These are phyloP conservation scores for Phytopythium oedochilum DNA, from an alignment of 352 stramenopile species.

Conservation along the genomic window DNA sequence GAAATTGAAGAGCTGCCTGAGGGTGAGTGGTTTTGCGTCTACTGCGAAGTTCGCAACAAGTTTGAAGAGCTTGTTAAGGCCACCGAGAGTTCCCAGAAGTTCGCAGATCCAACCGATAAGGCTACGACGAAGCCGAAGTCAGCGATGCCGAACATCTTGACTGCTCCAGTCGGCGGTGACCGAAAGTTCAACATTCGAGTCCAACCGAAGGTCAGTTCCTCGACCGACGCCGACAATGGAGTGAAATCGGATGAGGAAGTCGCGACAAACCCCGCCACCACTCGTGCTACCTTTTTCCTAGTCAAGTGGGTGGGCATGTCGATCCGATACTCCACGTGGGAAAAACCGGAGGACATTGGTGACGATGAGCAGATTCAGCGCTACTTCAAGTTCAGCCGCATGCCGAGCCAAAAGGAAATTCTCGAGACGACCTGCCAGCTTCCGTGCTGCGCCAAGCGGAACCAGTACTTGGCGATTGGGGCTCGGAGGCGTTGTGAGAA, in stretches of 20 bases:
- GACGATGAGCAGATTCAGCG: constrained; percentile 86
- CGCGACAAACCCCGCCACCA: constrained; percentile 9
- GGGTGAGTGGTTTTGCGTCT: constrained; percentile 82
- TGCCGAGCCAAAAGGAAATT: constrained; percentile 82
- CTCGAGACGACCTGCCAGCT: constrained; percentile 78
- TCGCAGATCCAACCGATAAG: constrained; percentile 5
- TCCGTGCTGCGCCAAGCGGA: constrained; percentile 77
- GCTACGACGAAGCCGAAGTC: neutral
- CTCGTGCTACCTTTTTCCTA: constrained; percentile 77
- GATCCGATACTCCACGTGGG: constrained; percentile 85
- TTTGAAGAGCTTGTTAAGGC: constrained; percentile 24
- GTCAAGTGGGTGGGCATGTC: constrained; percentile 87
- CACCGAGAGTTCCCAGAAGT: constrained; percentile 11
- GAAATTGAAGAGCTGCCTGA: constrained; percentile 65
- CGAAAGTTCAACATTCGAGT: constrained; percentile 74
- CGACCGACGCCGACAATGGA: constrained; percentile 13
- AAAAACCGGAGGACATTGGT: constrained; percentile 84
- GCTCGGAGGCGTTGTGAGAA: constrained; percentile 54
- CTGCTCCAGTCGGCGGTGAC: constrained; percentile 34
- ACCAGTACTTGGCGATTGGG: constrained; percentile 51
- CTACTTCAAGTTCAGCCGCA: constrained; percentile 86
- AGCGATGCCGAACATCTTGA: constrained; percentile 47
- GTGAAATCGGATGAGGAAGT: neutral
- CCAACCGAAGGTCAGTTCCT: constrained; percentile 19
- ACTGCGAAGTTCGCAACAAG: constrained; percentile 49